A percentile compares a stretch with the other conserved stretches of the same genome.
These are phyloP conservation scores for Flaveria linearis DNA, from an alignment of 129 eudicot species.

Conservation along the genomic window DNA sequence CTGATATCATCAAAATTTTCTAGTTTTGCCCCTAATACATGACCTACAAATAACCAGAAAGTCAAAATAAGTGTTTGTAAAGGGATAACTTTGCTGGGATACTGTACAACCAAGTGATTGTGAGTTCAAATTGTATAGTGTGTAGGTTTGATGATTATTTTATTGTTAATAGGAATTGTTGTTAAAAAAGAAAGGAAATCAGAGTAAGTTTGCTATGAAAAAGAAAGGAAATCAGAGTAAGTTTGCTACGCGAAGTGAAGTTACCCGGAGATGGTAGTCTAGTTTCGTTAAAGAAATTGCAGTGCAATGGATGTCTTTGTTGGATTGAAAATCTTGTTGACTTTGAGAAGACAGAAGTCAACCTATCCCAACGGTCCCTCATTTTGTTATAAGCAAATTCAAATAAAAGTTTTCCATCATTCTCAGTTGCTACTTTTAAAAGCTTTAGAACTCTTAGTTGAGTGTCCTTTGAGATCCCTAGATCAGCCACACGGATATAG, in stretches of 20 bases:
- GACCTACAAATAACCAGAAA: too few relatives aligned
- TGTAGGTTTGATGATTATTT: too few relatives aligned
- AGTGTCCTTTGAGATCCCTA: slow-evolving; percentile 64
- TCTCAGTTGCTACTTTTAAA: slow-evolving; percentile 50
- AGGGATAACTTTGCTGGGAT: too few relatives aligned
- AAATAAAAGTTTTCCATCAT: slow-evolving; percentile 48
- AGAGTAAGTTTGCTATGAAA: background rate
- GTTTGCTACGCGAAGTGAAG: background rate
- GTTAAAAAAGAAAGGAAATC: too few relatives aligned
- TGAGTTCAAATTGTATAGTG: too few relatives aligned
- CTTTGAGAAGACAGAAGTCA: slow-evolving; percentile 38
- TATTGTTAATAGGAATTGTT: too few relatives aligned
- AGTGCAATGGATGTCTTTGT: slow-evolving; percentile 51
- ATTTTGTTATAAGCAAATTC: slow-evolving; percentile 48
- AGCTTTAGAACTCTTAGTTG: slow-evolving; percentile 76
- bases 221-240: background rate
- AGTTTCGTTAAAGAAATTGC: slow-evolving; percentile 52
- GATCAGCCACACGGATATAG: slow-evolving; percentile 34
- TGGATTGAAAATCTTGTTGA: slow-evolving; percentile 64
- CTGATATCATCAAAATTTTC: too few relatives aligned
- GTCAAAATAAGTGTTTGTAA: too few relatives aligned
- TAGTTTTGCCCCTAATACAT: too few relatives aligned
- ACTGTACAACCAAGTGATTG: too few relatives aligned
- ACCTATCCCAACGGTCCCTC: slow-evolving; percentile 61
- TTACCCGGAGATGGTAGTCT: slow-evolving; percentile 82